Evolutionary conservation across 345 rosid genomes (phyloP), one percentile per base, ranked within the genome.

Genomic region (Syzygium oleosum): DNA sequence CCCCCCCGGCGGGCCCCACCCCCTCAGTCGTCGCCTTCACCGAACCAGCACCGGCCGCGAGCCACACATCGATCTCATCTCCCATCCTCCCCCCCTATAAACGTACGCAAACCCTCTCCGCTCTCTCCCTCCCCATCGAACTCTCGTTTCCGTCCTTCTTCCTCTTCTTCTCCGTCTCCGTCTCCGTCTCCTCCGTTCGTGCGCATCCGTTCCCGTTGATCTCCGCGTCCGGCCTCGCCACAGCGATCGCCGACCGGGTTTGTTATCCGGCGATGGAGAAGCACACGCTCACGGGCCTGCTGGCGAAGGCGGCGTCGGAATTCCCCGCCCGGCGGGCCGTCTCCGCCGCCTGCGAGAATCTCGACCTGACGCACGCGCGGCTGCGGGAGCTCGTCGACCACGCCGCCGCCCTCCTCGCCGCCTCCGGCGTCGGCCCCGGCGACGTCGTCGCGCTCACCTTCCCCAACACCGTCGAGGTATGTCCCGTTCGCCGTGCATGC

Each of bases 391-490:
- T 92, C 85, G 85, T 95, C 85, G 96, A 95, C 25, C 91, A 90
- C 2, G 95, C 96, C 58, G 94, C 97, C 85, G 87, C 94, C 43
- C 92, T 89, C 77, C 97, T 95, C 38, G 51, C 90, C 84, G 91
- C 93, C 77, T 38, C 91, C 86, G 97, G 96, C 22, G 88, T 95
- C 87, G 14, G 52, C 27, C 91, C 93, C 25, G 95, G 96, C 12
- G 94, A 93, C 84, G 96, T 92, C 78, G 94, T 95, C 84, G 96
- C 97, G 52, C 94, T 95, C 89, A 91, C 95, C 55, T 95, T 95
- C 88, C 93, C 94, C 49, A 95, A 95, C 89, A 88, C 92, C 51
- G 93, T 96, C 49, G 99, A 97, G 98, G 98, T 96, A 59, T 31
- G 34, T 15, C 27, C 27, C 14, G 79, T 10, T 73, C 27, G 27